Evolutionary conservation across 495 filamentous ascomycete genomes (phyloP), one percentile per base, ranked within the genome.

Genomic region (Aspergillus bridgeri): DNA sequence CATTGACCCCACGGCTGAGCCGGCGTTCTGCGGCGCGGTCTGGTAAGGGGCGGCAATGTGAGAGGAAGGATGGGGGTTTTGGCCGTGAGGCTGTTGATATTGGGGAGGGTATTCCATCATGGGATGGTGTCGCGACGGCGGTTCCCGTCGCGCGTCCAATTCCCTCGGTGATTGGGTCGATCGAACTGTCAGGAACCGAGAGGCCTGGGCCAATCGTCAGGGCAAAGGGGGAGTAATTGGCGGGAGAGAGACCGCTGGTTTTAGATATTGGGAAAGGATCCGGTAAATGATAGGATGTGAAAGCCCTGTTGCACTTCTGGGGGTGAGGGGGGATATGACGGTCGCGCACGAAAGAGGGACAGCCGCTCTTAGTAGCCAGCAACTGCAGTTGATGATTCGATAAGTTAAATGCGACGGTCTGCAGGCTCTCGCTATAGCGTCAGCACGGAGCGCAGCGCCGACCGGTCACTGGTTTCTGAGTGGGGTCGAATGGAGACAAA

Each of bases 81-180:
- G 79, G 64, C 74, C 78, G 68, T 81, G 81, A 60, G 77, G 69
- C 66, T 81, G 78, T 70, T 81, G 80, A 69, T 81, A 79, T 64
- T 82, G 79, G 50, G 77, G 68, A 57, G 77, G 72, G 57, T 82
- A 83, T 65, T 83, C 80, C 80, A 83, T 82, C 63, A 64, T 79
- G 65, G 56, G 58, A 52, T 54, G 56, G 55, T 56, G 64, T 60
- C 51, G 60, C 65, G 48, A 60, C 52, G 59, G 66, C 50, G 50
- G 56, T 59, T 56, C 59, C 63, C 58, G 71, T 73, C 69, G 69
- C 70, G 66, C 68, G 61, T 65, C 53, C 58, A 60, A 54, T 60
- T 57, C 48, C 60, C 56, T 53, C 43, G 21, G 69, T 60, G 61
- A 64, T 70, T 65, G 58, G 62, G 55, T 53, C 50, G 59, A 44